Base-by-base conservation (phyloP, 208 protist genomes). In the Phytomonas sp. region DNA sequence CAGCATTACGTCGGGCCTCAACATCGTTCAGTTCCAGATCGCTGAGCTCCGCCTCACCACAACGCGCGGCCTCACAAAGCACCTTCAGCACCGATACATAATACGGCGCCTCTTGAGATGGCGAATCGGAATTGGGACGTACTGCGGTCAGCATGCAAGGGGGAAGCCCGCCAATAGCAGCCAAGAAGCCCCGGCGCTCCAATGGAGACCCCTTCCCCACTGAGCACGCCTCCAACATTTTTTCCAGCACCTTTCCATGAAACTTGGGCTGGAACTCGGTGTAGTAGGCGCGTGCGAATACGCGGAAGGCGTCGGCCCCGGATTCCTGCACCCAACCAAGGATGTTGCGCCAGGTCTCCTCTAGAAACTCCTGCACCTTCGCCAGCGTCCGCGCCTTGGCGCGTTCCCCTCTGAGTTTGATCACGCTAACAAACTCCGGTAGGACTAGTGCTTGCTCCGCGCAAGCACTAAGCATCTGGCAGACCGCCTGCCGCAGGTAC, bases 401-500 rank as follows among this genome's bases (percentile, higher is more conserved):
- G 33, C 75, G 74, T 15, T 56, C 74, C 9, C 88, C 86, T 29
- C 69, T 84, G 15, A 96, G 60, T 30, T 80, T 82, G 5, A 69
- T 82, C 59, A 92, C 74, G 30, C 79, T 73, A 2, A 96, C 66
- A 6, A 67, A 79, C 29, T 90, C 85, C 0, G 90, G 83, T 31
- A 98, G 81, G 28, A 71, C 56, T 13, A 98, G 68, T 7, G 72
- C 59, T 40, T 75, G 71, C 7, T 59, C 43, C 20, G 95, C 86
- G 26, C 96, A 83, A 9, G 84, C 78, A 33, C 91, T 70, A 40
- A 99, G 80, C 59, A 99, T 72, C 26, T 72, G 68, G 72, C 94
- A 98, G 67, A 92, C 90, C 20, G 94, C 96, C 30, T 92, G 80
- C 51, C 97, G 88, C 33, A 98, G 85, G 53, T 93, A 86, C 71